phyloP scores from a whole-genome alignment of 176 grass and related monocot genomes.

The Thinopyrum elongatum region DNA sequence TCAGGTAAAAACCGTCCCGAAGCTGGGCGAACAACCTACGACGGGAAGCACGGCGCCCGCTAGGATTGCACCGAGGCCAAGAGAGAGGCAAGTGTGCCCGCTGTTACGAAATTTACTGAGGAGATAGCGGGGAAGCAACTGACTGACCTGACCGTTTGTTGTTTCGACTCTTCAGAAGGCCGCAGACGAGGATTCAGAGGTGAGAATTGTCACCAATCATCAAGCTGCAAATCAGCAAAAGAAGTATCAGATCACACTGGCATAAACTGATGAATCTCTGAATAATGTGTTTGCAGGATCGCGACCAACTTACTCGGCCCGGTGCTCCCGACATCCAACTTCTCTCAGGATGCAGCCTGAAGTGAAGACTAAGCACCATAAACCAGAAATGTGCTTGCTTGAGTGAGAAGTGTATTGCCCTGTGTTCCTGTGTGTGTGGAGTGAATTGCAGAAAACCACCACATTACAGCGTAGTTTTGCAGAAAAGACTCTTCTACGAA shows the following conservation, averaged over 20 bases:
- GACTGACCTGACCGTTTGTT: slow-evolving; percentile 50
- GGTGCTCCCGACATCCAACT: not conserved
- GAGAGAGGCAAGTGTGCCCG: slow-evolving; percentile 61
- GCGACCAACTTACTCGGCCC: not conserved
- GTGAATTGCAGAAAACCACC: no score
- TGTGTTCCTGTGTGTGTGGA: not conserved
- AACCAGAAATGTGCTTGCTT: not conserved
- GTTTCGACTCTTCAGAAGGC: slow-evolving; percentile 51
- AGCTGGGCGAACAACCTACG: slow-evolving; percentile 5
- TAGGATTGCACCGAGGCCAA: slow-evolving; percentile 17
- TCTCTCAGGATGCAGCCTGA: slow-evolving; percentile 14
- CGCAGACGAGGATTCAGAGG: slow-evolving; percentile 58
- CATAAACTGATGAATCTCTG: not conserved
- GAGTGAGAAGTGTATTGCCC: slow-evolving; percentile 13
- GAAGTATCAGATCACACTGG: not conserved
- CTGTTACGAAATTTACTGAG: slow-evolving; percentile 57
- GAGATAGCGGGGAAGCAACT: slow-evolving; percentile 41
- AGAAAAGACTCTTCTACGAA: no score
- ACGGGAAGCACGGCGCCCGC: not conserved
- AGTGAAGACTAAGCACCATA: not conserved
- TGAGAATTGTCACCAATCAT: slow-evolving; percentile 20
- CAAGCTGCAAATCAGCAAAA: not conserved
- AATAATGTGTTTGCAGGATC: not conserved
- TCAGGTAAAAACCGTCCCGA: slow-evolving; percentile 47
- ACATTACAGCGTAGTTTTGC: no score